Evolutionary conservation across 2,329 filamentous ascomycete genomes (phyloP), one percentile per base, ranked within the genome.

Genomic region (Scedosporium apiospermum): DNA sequence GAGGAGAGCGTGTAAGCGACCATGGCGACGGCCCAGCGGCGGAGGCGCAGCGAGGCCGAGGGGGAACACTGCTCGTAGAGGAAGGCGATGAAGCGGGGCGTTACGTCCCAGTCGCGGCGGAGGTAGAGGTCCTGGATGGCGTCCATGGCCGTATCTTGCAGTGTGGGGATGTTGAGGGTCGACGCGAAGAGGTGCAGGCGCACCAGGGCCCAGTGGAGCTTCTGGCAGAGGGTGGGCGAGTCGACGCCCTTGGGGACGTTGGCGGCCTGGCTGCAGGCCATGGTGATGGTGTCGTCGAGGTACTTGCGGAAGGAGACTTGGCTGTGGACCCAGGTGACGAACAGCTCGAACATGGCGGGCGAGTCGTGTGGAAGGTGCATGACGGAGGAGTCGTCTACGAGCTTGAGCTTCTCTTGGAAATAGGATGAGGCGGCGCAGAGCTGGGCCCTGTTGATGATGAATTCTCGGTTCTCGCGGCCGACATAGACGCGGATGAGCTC

Each of bases 1-100:
- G 55, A 71, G 26, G 76, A 74, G 38, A 84, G 75, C 2, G 78
- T 78, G 76, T 82, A 85, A n/a, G 82, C 81, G 14, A 83, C 76
- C 81, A 85, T 85, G 63, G 83, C 82, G 5, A 85, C 81, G 62
- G 81, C 78, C 83, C 83, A 86, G 65, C 82, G 80, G 58, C 83
- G 80, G 46, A 86, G 74, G 9, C 82, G 78, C 49, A 80, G 77
- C 61, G 81, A 77, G 42, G 78, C 74, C 30, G 76, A 69, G 12
- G 78, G 70, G 59, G 82, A 78, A 69, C 80, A 82, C 65, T 81
- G 76, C n/a, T 72, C 77, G 71, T 85, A 86, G 10, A 85, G 74
- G 65, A 79, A 82, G 62, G 72, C 70, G 63, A 85, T 72, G 58
- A 86, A 77, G 27, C 73, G 72, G 1, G 80, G 77, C 3, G 78